A percentile compares a stretch with the other conserved stretches of the same genome.
These are phyloP conservation scores for Eimeria mitis DNA, from an alignment of 169 alveolate genomes.

Conservation along the genomic window DNA sequence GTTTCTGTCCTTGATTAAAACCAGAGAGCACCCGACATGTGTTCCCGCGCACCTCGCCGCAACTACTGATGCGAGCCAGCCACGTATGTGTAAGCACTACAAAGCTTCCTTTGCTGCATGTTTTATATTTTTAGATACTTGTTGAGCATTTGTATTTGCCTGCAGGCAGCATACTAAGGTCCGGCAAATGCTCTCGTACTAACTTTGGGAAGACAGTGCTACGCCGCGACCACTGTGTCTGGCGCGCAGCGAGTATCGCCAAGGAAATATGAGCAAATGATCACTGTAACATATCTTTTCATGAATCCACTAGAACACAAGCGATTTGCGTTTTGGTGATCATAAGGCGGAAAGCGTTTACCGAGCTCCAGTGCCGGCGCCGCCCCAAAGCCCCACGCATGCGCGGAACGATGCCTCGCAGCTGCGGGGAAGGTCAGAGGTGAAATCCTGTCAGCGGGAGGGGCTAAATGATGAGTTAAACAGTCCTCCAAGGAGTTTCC, in stretches of 20 bases:
- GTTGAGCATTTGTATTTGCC: no score
- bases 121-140: no score
- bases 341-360: neutral
- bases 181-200: no score
- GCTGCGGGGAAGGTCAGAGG: constrained; percentile 41
- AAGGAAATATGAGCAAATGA: neutral
- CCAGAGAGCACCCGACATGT: no score
- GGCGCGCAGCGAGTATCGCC: neutral
- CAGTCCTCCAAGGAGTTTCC: constrained; percentile 60
- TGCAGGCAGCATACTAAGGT: no score
- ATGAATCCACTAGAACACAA: neutral
- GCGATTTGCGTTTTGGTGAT: neutral
- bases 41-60: no score
- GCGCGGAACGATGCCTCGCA: constrained; percentile 9
- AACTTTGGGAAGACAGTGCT: no score
- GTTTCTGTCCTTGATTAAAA: no score
- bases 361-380: neutral
- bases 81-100: no score
- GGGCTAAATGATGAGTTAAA: neutral
- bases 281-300: neutral
- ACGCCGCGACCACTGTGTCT: neutral
- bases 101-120: no score
- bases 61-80: no score
- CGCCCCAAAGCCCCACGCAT: constrained; percentile 68
- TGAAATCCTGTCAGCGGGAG: neutral